Base-by-base conservation (phyloP, 805 yeast species). In the Pichia manshurica region DNA sequence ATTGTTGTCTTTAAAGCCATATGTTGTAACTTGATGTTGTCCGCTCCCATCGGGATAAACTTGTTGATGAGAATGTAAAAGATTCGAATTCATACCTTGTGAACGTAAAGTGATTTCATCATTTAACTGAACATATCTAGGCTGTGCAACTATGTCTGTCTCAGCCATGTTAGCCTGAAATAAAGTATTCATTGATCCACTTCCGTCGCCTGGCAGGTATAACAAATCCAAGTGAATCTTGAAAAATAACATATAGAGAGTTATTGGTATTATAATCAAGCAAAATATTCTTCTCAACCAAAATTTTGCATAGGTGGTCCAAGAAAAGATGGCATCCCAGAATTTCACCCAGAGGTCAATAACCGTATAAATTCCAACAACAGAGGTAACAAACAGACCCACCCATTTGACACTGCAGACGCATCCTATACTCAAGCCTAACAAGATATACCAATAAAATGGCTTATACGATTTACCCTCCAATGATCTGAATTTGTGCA, bases 11-110 rank as follows among this genome's bases (percentile, higher is more conserved):
- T 87, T 87, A 66, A 81, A 88, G 17, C 90, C 87, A 64, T 93
- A 93, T 6, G 93, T 87, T 23, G 99, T 93, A 43, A 93, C 75
- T 67, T 93, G 99, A 65, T 90, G 97, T 68, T 93, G 98, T 53
- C 77, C 75, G 2, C 96, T 87, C 3, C 98, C 98, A 54, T 81
- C 88, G 15, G 99, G 99, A 63, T 82, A 93, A 12, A 75, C 65
- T 62, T 86, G 95, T 16, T 74, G 71, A 62, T 93, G 99, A 0
- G 98, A 91, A 63, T 93, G 99, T 52, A 93, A 69, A 53, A 87
- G 73, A 45, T 84, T 81, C 15, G 87, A 84, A 43, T 85, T 78
- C 42, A 84, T 68, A 3, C 88, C 89, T 56, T 82, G 87, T 22
- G 82, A 79, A 59, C 86, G 74, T 44, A 86, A 54, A 1, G 91